These are phyloP conservation scores for Candida sanyaensis DNA, from an alignment of 1,139 yeast species.

Conservation along the genomic window DNA sequence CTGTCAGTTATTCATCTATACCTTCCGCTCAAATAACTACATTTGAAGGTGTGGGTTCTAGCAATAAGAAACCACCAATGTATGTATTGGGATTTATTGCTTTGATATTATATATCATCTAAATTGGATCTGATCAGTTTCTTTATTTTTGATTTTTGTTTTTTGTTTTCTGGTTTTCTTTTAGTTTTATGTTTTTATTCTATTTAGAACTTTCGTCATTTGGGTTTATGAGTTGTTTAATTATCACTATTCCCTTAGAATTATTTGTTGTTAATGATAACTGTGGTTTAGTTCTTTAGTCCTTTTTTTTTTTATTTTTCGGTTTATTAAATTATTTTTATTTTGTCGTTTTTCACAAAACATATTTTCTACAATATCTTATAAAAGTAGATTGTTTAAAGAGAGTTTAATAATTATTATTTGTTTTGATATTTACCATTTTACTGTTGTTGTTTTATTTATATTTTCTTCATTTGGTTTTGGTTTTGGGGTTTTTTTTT, in stretches of 20 bases:
- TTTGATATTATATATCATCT: slow-evolving; percentile 5
- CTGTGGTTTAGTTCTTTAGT: no score
- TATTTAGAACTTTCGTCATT: background rate
- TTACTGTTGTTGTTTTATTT: background rate
- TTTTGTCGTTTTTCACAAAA: background rate
- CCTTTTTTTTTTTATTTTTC: background rate
- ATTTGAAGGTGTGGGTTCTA: slow-evolving; percentile 10
- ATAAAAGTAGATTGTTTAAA: no score
- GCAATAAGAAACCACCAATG: slow-evolving; percentile 6
- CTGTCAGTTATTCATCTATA: slow-evolving; percentile 5
- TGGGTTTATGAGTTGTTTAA: no score
- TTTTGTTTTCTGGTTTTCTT: background rate
- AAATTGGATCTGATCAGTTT: background rate
- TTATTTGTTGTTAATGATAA: background rate
- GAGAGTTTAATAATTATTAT: background rate
- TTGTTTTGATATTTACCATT: background rate
- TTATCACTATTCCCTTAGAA: background rate
- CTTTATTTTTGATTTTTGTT: background rate
- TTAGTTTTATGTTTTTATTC: background rate
- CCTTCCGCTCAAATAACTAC: slow-evolving; percentile 5
- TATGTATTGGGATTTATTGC: slow-evolving; percentile 9
- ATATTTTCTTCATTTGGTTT: background rate
- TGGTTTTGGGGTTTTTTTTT: background rate
- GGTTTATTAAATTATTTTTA: background rate
- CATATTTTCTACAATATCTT: no score